phyloP scores from a whole-genome alignment of 345 rosid genomes.

The Boechera retrofracta region DNA sequence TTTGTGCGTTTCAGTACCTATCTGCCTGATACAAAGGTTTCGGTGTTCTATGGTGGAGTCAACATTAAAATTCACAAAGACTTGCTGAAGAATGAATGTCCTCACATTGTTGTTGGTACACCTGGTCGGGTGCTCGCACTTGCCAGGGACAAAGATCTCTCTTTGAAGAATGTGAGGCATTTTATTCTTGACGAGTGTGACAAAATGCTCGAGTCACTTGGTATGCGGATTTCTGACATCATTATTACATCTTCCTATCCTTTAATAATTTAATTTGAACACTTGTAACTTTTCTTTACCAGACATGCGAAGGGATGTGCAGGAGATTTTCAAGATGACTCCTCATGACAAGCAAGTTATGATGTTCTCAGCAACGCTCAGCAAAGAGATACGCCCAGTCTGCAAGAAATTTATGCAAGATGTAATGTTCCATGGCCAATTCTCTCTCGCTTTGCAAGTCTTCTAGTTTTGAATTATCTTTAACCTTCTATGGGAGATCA shows the following conservation, averaged over 20 bases:
- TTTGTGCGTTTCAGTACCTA: slow-evolving; percentile 97
- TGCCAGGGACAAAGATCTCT: slow-evolving; percentile 90
- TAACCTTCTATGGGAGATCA: slow-evolving; percentile 44
- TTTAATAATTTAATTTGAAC: not conserved
- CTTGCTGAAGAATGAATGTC: slow-evolving; percentile 94
- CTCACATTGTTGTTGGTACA: slow-evolving; percentile 98
- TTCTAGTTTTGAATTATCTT: slow-evolving; percentile 50
- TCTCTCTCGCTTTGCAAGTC: slow-evolving; percentile 63
- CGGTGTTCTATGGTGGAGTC: slow-evolving; percentile 97
- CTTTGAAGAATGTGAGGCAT: slow-evolving; percentile 98
- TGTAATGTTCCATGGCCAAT: slow-evolving; percentile 83
- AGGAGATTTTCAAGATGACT: slow-evolving; percentile 98
- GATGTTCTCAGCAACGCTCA: slow-evolving; percentile 99
- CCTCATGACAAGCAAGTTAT: slow-evolving; percentile 99
- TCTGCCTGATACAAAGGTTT: slow-evolving; percentile 86
- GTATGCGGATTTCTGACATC: slow-evolving; percentile 39
- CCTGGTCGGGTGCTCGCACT: slow-evolving; percentile 95
- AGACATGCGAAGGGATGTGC: slow-evolving; percentile 99
- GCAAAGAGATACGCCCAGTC: slow-evolving; percentile 99
- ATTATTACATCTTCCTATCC: not conserved
- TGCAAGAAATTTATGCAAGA: slow-evolving; percentile 99
- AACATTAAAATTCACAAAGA: slow-evolving; percentile 90
- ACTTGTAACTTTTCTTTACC: not conserved
- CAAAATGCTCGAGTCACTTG: slow-evolving; percentile 99
- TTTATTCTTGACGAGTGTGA: slow-evolving; percentile 99